phyloP scores from a whole-genome alignment of 208 protist genomes.

The Leishmania braziliensis region DNA sequence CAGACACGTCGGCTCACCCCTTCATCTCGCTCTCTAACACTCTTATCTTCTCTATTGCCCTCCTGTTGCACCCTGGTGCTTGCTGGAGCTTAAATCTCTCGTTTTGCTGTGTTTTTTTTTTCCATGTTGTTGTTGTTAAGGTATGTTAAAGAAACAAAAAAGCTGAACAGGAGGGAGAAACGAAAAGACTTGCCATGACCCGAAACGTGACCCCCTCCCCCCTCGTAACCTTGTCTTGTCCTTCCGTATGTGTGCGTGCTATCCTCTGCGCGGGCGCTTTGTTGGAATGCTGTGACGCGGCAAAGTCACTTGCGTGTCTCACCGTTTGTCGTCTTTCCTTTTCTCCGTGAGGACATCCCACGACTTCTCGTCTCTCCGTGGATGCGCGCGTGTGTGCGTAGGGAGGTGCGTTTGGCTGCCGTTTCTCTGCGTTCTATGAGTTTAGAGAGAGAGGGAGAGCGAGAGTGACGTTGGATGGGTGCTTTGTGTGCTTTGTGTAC shows the following conservation, averaged over 20 bases:
- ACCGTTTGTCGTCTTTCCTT: slow-evolving; percentile 6
- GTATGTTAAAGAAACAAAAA: background rate
- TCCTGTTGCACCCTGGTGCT: background rate
- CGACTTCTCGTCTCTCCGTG: background rate
- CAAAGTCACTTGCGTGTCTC: background rate
- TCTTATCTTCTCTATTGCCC: background rate
- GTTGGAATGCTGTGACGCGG: background rate
- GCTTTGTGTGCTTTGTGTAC: background rate
- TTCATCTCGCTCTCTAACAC: background rate
- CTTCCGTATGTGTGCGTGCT: background rate
- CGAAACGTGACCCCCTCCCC: background rate
- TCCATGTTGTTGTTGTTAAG: background rate
- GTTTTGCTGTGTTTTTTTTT: background rate
- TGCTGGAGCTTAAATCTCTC: background rate
- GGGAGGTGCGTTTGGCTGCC: background rate
- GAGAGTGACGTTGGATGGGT: background rate
- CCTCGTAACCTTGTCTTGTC: background rate
- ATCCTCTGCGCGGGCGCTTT: background rate
- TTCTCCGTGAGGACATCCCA: background rate
- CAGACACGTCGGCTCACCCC: background rate
- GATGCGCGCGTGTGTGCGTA: background rate
- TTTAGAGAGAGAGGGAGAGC: background rate
- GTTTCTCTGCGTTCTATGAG: background rate
- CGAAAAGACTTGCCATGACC: background rate
- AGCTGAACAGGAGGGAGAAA: background rate